Conservation (phyloP, 139 green algal species). For the Picochlorum sp. region DNA sequence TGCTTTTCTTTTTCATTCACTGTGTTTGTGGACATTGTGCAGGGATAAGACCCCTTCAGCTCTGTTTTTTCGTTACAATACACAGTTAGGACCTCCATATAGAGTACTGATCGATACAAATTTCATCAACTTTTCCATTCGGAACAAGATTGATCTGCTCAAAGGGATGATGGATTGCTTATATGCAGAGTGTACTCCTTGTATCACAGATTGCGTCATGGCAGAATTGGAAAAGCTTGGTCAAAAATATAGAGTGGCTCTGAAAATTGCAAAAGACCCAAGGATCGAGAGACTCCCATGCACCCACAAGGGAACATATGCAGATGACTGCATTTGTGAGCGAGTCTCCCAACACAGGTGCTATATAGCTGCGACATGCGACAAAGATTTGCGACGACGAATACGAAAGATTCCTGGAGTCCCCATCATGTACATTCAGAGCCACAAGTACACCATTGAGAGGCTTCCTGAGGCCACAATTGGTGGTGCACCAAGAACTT, state of each 20-base stretch:
- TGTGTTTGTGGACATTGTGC: neutral
- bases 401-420: constrained; percentile 78
- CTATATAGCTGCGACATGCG: constrained; percentile 99
- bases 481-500: constrained; percentile 72
- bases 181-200: constrained; percentile 95
- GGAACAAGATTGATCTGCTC: constrained; percentile 96
- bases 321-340: constrained; percentile 96
- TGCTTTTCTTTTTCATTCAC: neutral
- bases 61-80: constrained; percentile 98
- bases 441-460: constrained; percentile 92
- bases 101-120: constrained; percentile 96
- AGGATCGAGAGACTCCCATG: constrained; percentile 86
- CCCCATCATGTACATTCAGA: constrained; percentile 60
- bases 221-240: constrained; percentile 99
- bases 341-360: constrained; percentile 90
- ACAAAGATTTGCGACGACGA: constrained; percentile 84
- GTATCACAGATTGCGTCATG: constrained; percentile 97
- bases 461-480: constrained; percentile 94
- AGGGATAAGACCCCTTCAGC: constrained; percentile 78
- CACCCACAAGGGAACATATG: constrained; percentile 95
- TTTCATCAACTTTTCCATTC: constrained; percentile 99
- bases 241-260: constrained; percentile 93
- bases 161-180: constrained; percentile 98
- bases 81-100: constrained; percentile 94
- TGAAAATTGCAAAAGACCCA: constrained; percentile 93